Evolutionary conservation across 345 rosid species (phyloP), one percentile per base, ranked within the genome.

Genomic region (Syzygium aqueum): DNA sequence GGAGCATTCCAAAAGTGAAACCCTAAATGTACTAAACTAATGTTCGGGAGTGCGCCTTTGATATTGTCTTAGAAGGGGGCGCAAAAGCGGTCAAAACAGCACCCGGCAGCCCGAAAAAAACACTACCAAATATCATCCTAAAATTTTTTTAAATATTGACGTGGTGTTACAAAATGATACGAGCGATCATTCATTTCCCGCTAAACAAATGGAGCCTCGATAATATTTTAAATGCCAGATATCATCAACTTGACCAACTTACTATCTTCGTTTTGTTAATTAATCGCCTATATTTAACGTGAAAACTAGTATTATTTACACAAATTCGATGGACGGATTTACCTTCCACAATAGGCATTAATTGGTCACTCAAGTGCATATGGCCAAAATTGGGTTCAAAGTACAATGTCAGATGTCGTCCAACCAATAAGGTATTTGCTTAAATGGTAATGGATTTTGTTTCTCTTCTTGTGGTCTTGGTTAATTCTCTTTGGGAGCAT

Each of bases 71-170:
- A 2, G 3, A 19, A 73, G 21, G 25, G 4, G 80, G 49, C 0
- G 13, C 1, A 0, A 37, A 33, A 73, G 80, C 1, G 13, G 11
- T 17, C 7, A 0, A 0, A 10, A 73, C 49, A 33, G 49, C 3
- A 9, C 0, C 12, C 0, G 7, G 2, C 23, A 3, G 17, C 1
- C 1, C 1, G 9, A 33, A 37, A 73, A 40, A 30, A 19, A 17
- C 33, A 1, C 2, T 0, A 6, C 49, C 25, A 73, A 4, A 73
- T 65, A 8, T 65, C 43, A 65, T 65, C 77, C 6, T 65, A 65
- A 30, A 2, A 30, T 3, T 7, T 30, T 65, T 65, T 65, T 16
- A 65, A 43, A 65, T 11, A 65, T 65, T 17, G 43, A 33, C 6
- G 1, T 0, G 77, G 8, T 0, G 23, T 65, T 65, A 30, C 6